Conservation (phyloP, 2,329 filamentous ascomycete species). For the Pezicula rhizophila region DNA sequence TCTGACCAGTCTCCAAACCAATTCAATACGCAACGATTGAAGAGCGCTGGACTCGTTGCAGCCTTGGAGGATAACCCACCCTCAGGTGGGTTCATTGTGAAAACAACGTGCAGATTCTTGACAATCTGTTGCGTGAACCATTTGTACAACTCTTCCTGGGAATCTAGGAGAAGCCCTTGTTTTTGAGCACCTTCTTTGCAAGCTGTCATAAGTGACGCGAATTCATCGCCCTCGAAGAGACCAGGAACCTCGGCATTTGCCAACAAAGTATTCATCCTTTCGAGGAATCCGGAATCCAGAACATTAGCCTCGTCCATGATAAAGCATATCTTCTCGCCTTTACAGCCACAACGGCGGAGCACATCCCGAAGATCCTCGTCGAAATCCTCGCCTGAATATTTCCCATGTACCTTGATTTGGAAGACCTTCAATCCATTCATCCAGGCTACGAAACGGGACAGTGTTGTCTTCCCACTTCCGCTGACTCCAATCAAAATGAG, state of each 20-base stretch:
- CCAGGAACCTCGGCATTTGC: constrained; percentile 99
- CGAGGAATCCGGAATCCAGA: constrained; percentile 94
- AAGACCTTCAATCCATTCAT: constrained; percentile 99
- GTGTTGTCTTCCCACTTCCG: constrained; percentile 94
- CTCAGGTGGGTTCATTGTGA: constrained; percentile 99
- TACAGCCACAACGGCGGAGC: constrained; percentile 87
- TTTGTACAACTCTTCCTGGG: constrained; percentile 98
- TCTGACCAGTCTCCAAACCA: constrained; percentile 99
- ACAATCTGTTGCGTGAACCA: constrained; percentile 99
- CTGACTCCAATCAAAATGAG: constrained; percentile 98
- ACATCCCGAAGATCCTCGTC: constrained; percentile 96
- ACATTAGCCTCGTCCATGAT: constrained; percentile 99
- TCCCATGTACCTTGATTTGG: constrained; percentile 99
- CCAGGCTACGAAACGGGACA: constrained; percentile 98
- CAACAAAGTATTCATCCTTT: constrained; percentile 97
- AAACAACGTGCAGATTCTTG: constrained; percentile 97
- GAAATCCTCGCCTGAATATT: constrained; percentile 97
- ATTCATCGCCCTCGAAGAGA: constrained; percentile 98
- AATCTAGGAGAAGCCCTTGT: constrained; percentile 90
- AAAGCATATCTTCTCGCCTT: constrained; percentile 99
- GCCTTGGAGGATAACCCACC: constrained; percentile 93
- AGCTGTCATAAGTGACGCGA: constrained; percentile 96
- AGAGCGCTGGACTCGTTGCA: constrained; percentile 92
- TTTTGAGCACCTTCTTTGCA: constrained; percentile 98
- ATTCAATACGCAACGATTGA: constrained; percentile 99